Base-by-base conservation (phyloP, 768 basidiomycete genomes). In the Kwoniella sp. region DNA sequence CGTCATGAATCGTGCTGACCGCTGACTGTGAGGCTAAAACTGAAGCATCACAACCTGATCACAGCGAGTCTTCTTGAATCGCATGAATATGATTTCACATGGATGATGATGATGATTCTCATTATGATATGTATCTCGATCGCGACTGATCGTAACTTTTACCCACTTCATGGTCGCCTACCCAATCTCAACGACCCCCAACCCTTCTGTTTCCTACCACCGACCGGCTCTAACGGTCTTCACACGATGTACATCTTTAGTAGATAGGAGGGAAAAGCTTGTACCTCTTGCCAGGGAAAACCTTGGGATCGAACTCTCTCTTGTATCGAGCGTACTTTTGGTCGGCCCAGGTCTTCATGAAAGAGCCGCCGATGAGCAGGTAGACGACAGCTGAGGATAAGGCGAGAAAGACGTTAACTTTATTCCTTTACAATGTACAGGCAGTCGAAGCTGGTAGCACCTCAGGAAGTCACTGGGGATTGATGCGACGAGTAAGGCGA, bases 261-360 rank as follows among this genome's bases (percentile, higher is more conserved):
- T 72, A 77, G 50, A 74, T 41, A 20, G 70, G 70, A 23, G 75
- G 75, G 69, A 77, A 73, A 48, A 74, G 59, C 61, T 72, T 77
- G 67, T 71, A 77, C 52, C 75, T 61, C 52, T 72, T 77, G 23
- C 82, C 71, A 82, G 85, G 50, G 87, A 81, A 93, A 76, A 92
- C 95, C 63, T 89, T 86, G 70, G 87, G 88, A 34, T 93, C 93
- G 71, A 97, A 96, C 80, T 99, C 95, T 76, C 89, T 93, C 84
- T 88, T 91, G 83, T 98, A 98, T 58, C 85, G 85, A 59, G 81
- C 83, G 73, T 97, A 94, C 83, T 96, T 98, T 84, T 94, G 92
- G 45, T 85, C 73, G 15, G 94, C 94, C 96, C 96, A 99, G 7
- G 85, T 69, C 13, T 84, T 82, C 93, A 97, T 97, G 71, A 87